Percentiles rank a stretch among this genome's conserved stretches.
These are phyloP conservation scores for Solanum chilense DNA, from an alignment of 257 asterid species.

Conservation along the genomic window DNA sequence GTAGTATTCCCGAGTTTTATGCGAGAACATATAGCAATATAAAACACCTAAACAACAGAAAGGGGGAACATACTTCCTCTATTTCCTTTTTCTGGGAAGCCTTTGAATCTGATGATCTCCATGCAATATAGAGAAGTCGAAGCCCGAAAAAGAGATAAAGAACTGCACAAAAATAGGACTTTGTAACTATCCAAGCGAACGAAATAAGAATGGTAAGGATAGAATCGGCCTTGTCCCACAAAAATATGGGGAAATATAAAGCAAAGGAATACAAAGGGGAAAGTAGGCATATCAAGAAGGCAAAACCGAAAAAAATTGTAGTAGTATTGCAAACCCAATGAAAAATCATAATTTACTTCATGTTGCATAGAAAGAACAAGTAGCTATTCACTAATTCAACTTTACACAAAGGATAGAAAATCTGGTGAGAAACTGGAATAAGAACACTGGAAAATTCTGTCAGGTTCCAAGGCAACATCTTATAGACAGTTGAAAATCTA, in stretches of 20 bases:
- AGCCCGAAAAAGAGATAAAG: slow-evolving; percentile 86
- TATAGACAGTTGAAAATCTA: background rate
- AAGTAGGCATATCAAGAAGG: background rate
- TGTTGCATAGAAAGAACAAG: background rate
- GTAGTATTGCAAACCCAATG: background rate
- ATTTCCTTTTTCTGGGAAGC: slow-evolving; percentile 89
- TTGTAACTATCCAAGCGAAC: background rate
- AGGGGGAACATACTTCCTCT: slow-evolving; percentile 58
- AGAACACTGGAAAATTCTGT: background rate
- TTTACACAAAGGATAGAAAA: background rate
- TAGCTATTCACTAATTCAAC: background rate
- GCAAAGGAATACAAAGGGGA: background rate
- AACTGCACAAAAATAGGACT: slow-evolving; percentile 41
- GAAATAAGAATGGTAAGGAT: background rate
- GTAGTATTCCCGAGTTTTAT: background rate
- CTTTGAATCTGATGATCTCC: slow-evolving; percentile 76
- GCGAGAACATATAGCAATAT: background rate
- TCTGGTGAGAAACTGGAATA: background rate
- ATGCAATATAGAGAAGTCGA: slow-evolving; percentile 85
- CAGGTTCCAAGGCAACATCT: background rate
- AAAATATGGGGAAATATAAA: background rate
- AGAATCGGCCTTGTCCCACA: background rate
- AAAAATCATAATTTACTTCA: background rate
- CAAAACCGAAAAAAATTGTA: background rate
- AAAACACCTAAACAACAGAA: background rate